Conservation (phyloP, 164 flowering plant genomes). For the Euptelea pleiosperma region DNA sequence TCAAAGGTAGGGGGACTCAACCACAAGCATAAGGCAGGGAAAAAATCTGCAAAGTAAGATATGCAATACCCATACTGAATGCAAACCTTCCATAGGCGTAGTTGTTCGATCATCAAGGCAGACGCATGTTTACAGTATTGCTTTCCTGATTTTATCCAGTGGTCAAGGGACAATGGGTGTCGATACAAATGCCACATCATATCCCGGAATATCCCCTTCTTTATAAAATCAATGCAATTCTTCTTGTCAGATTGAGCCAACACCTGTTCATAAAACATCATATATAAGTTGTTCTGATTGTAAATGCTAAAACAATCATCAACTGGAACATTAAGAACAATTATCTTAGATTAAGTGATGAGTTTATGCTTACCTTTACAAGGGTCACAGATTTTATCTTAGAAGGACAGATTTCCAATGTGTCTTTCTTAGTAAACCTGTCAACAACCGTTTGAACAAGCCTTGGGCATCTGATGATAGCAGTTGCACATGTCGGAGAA, state of each 20-base stretch:
- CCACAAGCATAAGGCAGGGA: constrained; percentile 79
- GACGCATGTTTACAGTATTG: constrained; percentile 61
- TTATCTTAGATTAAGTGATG: background rate
- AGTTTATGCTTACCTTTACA: constrained; percentile 47
- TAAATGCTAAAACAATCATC: background rate
- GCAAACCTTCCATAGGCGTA: constrained; percentile 83
- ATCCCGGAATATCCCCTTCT: constrained; percentile 48
- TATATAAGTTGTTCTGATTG: background rate
- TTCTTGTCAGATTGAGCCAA: constrained; percentile 66
- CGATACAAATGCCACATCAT: constrained; percentile 61
- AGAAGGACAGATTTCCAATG: constrained; percentile 35
- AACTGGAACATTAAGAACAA: background rate
- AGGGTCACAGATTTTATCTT: constrained; percentile 69
- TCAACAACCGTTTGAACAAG: constrained; percentile 60
- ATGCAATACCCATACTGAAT: constrained; percentile 62
- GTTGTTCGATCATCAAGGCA: constrained; percentile 75
- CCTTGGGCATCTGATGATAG: constrained; percentile 61
- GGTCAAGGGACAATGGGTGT: constrained; percentile 45
- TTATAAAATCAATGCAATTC: constrained; percentile 48
- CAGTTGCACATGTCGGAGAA: constrained; percentile 74
- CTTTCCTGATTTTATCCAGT: constrained; percentile 64
- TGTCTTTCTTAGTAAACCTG: constrained; percentile 44
- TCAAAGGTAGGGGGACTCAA: constrained; percentile 62
- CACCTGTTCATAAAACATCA: constrained; percentile 43
- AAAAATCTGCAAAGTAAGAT: constrained; percentile 57